Evolutionary conservation across 2,329 filamentous ascomycete species (phyloP).

Genomic region (Aspergillus hiratsukae): DNA sequence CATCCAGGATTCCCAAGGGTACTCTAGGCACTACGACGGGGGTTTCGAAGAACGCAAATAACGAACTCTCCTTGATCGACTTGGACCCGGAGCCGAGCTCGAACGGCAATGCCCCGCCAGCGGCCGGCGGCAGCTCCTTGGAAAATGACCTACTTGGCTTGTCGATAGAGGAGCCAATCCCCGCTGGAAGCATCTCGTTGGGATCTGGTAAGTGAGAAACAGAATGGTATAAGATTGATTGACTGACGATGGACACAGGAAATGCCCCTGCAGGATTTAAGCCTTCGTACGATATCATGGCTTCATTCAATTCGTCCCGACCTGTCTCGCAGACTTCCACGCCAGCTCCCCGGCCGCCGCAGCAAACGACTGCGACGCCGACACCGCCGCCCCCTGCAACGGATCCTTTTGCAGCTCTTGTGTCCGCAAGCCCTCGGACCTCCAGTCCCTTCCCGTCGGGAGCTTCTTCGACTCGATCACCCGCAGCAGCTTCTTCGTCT

Average conservation of each 20-base stretch:
- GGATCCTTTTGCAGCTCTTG: constrained; percentile 59
- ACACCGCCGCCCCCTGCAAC: constrained; percentile 35
- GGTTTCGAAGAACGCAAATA: constrained; percentile 61
- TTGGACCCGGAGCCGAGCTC: constrained; percentile 61
- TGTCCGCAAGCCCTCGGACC: constrained; percentile 49
- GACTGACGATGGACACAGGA: constrained; percentile 36
- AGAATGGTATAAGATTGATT: constrained; percentile 48
- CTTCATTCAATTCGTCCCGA: constrained; percentile 46
- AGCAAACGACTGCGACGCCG: constrained; percentile 26
- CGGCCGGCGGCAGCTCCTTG: constrained; percentile 59
- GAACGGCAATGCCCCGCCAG: constrained; percentile 41
- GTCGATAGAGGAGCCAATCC: constrained; percentile 68
- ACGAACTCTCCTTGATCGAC: constrained; percentile 90
- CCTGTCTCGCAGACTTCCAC: constrained; percentile 48
- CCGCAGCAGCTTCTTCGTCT: constrained; percentile 22
- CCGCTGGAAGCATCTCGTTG: constrained; percentile 76
- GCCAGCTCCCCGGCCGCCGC: constrained; percentile 41
- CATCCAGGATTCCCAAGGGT: constrained; percentile 77
- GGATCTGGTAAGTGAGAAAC: constrained; percentile 58
- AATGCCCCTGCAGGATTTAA: constrained; percentile 43
- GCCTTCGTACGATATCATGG: constrained; percentile 56
- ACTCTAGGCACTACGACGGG: constrained; percentile 65
- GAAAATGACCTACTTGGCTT: constrained; percentile 90
- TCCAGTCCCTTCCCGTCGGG: constrained; percentile 35
- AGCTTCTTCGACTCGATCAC: constrained; percentile 15